Conservation (phyloP, 352 stramenopile genomes). For the Phytophthora sansomeana region DNA sequence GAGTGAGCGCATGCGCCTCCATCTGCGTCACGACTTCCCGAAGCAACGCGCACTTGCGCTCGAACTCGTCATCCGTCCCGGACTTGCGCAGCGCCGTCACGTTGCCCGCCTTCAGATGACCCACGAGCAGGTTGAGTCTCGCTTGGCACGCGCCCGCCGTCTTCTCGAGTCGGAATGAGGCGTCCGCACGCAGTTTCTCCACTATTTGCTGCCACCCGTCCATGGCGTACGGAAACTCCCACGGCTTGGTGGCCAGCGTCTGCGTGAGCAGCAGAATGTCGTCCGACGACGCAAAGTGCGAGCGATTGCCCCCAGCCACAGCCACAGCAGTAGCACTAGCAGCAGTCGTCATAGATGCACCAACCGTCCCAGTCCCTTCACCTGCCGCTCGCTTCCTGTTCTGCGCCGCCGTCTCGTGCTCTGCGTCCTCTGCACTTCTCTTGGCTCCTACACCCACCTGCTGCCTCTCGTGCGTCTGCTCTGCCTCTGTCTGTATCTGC, state of each 20-base stretch:
- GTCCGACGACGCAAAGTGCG: slow-evolving; percentile 41
- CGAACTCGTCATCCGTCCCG: slow-evolving; percentile 32
- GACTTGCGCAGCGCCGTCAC: slow-evolving; percentile 35
- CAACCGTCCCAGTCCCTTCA: too few species aligned
- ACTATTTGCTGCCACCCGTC: slow-evolving; percentile 41
- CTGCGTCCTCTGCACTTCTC: background rate
- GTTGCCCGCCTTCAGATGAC: slow-evolving; percentile 31
- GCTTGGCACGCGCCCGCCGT: slow-evolving; percentile 39
- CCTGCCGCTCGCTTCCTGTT: slow-evolving; percentile 18
- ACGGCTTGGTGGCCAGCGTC: slow-evolving; percentile 34
- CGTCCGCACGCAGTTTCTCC: slow-evolving; percentile 16
- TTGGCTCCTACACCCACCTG: background rate
- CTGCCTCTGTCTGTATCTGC: background rate
- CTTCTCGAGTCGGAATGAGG: slow-evolving; percentile 32
- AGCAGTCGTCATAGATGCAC: too few species aligned
- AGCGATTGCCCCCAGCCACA: slow-evolving; percentile 5
- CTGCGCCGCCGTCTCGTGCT: background rate
- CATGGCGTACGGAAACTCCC: slow-evolving; percentile 30
- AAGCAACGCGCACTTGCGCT: slow-evolving; percentile 30
- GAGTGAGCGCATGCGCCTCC: slow-evolving; percentile 1
- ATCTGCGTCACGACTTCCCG: slow-evolving; percentile 18
- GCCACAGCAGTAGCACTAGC: background rate
- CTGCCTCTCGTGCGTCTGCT: slow-evolving; percentile 4
- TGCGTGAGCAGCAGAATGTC: slow-evolving; percentile 40
- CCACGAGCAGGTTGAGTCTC: slow-evolving; percentile 27